Percentiles rank a stretch among this genome's conserved stretches.
These are phyloP conservation scores for Verticillium nubilum DNA, from an alignment of 2,329 filamentous ascomycete genomes.

Conservation along the genomic window DNA sequence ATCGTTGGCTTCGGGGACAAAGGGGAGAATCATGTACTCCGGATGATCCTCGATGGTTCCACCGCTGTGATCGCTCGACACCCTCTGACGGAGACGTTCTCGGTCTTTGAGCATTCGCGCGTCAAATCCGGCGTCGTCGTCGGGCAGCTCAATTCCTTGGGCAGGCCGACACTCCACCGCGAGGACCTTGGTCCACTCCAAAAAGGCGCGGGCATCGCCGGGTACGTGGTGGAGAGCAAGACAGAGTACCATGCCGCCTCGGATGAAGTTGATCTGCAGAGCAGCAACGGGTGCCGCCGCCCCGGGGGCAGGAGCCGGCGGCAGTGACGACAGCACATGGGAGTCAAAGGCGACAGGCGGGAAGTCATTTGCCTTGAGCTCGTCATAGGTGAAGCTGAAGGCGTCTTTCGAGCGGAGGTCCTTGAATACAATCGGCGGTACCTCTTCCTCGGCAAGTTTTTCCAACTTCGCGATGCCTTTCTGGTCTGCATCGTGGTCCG, in stretches of 20 bases:
- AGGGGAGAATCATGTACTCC: slow-evolving; percentile 6
- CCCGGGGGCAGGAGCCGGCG: neutral
- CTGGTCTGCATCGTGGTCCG: slow-evolving; percentile 3
- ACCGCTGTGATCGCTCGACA: neutral
- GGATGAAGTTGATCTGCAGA: slow-evolving; percentile 5
- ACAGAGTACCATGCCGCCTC: slow-evolving; percentile 4
- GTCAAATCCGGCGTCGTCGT: neutral
- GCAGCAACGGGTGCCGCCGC: slow-evolving; percentile 1
- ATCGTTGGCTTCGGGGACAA: slow-evolving; percentile 1
- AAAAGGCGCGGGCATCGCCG: slow-evolving; percentile 1
- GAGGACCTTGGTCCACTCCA: slow-evolving; percentile 4
- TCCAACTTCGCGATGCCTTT: slow-evolving; percentile 2
- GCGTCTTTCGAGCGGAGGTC: slow-evolving; percentile 1
- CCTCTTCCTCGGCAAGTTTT: neutral
- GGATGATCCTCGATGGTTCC: slow-evolving; percentile 3
- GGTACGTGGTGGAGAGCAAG: slow-evolving; percentile 4
- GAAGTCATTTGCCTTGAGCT: slow-evolving; percentile 5
- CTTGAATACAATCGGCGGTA: slow-evolving; percentile 1
- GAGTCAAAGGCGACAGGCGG: slow-evolving; percentile 2
- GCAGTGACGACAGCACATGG: neutral
- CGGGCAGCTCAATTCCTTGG: neutral
- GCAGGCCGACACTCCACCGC: slow-evolving; percentile 6
- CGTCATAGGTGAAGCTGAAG: slow-evolving; percentile 2
- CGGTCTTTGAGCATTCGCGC: slow-evolving; percentile 3
- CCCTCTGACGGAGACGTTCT: slow-evolving; percentile 1